Evolutionary conservation across 2,329 filamentous ascomycete species (phyloP).

Genomic region (Colletotrichum shisoi): DNA sequence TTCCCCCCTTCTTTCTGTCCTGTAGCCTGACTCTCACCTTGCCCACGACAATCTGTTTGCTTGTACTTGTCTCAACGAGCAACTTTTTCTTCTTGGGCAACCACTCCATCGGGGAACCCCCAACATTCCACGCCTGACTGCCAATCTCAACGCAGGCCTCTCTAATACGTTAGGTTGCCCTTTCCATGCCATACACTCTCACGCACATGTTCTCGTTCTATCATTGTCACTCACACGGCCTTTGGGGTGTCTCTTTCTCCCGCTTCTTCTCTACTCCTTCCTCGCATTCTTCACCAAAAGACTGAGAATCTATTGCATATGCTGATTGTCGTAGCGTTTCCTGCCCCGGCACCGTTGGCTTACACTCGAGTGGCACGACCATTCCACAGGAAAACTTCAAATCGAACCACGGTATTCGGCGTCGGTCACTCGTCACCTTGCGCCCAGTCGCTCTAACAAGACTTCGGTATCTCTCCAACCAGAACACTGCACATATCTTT

Average conservation of each 20-base stretch:
- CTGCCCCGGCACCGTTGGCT: slow-evolving; percentile 13
- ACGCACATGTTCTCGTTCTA: too few species aligned
- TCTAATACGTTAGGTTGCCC: slow-evolving; percentile 4
- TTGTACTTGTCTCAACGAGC: slow-evolving; percentile 3
- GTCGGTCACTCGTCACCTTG: slow-evolving; percentile 3
- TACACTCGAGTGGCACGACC: slow-evolving; percentile 5
- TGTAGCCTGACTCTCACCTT: not conserved
- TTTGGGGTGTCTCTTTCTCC: not conserved
- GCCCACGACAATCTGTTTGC: slow-evolving; percentile 1
- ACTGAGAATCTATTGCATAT: slow-evolving; percentile 9
- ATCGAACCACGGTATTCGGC: slow-evolving; percentile 24
- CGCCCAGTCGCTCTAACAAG: not conserved
- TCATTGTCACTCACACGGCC: slow-evolving; percentile 1
- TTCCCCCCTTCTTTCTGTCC: not conserved
- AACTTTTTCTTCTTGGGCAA: slow-evolving; percentile 10
- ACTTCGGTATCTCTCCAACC: not conserved
- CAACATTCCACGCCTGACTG: slow-evolving; percentile 8
- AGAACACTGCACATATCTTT: slow-evolving; percentile 5
- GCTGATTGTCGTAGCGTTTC: slow-evolving; percentile 3
- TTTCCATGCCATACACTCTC: slow-evolving; percentile 16
- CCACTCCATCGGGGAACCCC: slow-evolving; percentile 4
- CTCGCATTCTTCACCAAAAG: slow-evolving; percentile 8
- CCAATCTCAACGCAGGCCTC: slow-evolving; percentile 23
- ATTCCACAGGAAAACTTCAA: slow-evolving; percentile 11
- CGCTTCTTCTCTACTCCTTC: not conserved